These are phyloP conservation scores for Arabidopsis hybrid DNA, from an alignment of 441 rosid species.

Conservation along the genomic window DNA sequence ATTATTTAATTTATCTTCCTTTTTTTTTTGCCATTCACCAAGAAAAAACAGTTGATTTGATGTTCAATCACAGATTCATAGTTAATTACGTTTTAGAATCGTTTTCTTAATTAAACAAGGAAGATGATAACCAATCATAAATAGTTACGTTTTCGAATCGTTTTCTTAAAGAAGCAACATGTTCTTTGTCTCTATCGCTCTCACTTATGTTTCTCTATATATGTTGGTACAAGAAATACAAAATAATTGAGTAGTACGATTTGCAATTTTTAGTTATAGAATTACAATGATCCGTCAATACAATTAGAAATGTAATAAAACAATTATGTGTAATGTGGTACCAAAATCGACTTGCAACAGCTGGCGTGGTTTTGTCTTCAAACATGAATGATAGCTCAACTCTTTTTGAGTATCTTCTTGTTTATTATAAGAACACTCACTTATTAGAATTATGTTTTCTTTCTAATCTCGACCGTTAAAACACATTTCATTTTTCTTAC, in stretches of 20 bases:
- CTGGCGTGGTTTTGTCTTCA: constrained; percentile 35
- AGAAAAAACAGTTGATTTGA: constrained; percentile 3
- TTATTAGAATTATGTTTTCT: constrained; percentile 20
- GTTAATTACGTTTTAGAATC: constrained; percentile 33
- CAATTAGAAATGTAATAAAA: neutral
- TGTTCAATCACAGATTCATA: constrained; percentile 13
- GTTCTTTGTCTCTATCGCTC: constrained; percentile 39
- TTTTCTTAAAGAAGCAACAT: constrained; percentile 36
- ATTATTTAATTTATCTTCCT: neutral
- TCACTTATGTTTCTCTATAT: constrained; percentile 25
- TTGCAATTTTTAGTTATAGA: constrained; percentile 5
- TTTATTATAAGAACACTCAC: constrained; percentile 31
- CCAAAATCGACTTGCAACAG: constrained; percentile 24
- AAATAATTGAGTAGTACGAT: constrained; percentile 26
- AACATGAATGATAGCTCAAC: constrained; percentile 32
- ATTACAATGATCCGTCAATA: constrained; percentile 7
- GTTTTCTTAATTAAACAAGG: constrained; percentile 14
- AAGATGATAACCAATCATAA: constrained; percentile 28
- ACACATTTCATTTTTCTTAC: neutral
- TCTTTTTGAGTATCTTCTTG: neutral
- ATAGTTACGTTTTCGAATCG: constrained; percentile 37
- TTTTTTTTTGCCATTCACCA: neutral
- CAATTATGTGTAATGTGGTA: constrained; percentile 12
- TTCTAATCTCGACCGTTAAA: constrained; percentile 33
- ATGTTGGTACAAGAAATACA: constrained; percentile 38